A percentile compares a stretch with the other conserved stretches of the same genome.
Conservation (phyloP, 495 filamentous ascomycete genomes). For the Aspergillus campestris region DNA sequence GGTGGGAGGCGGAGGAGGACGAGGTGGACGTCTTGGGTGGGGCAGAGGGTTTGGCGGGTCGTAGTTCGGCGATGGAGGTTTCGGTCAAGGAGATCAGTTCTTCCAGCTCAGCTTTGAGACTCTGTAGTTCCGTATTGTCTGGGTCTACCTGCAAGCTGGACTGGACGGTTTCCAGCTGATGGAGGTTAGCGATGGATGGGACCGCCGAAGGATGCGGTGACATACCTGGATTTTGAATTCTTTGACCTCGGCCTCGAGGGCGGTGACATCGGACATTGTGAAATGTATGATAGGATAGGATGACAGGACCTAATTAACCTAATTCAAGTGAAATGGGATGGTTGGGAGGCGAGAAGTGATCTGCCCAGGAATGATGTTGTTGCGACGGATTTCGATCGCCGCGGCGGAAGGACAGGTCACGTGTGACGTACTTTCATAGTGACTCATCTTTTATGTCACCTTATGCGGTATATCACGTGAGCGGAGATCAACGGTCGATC, state of each 20-base stretch:
- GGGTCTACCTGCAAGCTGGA: constrained; percentile 72
- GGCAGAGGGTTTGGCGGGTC: constrained; percentile 46
- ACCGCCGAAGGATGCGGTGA: background rate
- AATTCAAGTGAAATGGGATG: no score
- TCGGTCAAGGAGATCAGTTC: constrained; percentile 72
- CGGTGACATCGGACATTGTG: constrained; percentile 53
- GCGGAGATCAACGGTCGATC: background rate
- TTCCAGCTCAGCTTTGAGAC: constrained; percentile 74
- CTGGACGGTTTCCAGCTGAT: constrained; percentile 72
- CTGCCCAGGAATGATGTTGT: no score
- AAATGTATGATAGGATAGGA: constrained; percentile 3
- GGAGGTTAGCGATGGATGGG: constrained; percentile 1
- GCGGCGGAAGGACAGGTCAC: background rate
- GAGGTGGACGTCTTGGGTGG: constrained; percentile 32
- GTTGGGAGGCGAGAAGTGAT: no score
- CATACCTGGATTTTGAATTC: constrained; percentile 76
- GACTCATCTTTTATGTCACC: no score
- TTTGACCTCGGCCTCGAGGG: constrained; percentile 67
- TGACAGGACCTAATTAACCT: constrained; percentile 1
- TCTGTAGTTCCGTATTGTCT: constrained; percentile 70
- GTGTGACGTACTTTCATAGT: no score
- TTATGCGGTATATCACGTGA: no score
- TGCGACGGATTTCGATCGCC: no score
- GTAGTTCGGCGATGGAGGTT: constrained; percentile 72
- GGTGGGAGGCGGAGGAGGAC: constrained; percentile 24